These are phyloP conservation scores for Raddia distichophylla DNA, from an alignment of 176 grass and related monocot genomes.

Conservation along the genomic window DNA sequence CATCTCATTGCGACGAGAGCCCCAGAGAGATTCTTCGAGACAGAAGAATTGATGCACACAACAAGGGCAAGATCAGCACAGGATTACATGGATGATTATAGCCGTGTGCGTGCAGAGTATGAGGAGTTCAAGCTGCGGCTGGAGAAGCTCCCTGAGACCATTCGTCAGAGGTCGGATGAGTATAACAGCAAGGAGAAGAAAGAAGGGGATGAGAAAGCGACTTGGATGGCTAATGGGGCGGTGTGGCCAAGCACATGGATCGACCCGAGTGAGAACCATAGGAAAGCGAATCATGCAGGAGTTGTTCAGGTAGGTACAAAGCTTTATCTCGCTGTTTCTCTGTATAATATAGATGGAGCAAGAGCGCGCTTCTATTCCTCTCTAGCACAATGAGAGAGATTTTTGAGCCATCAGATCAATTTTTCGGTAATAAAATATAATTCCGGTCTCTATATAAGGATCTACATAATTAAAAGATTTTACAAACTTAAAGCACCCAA, in stretches of 20 bases:
- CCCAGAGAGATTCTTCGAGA: constrained; percentile 34
- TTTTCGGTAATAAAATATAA: too few relatives aligned
- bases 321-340: neutral
- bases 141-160: neutral
- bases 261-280: constrained; percentile 25
- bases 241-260: constrained; percentile 41
- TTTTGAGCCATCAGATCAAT: too few relatives aligned
- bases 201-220: constrained; percentile 19
- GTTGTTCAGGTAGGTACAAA: constrained; percentile 39
- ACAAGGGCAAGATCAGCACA: neutral
- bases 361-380: too few relatives aligned
- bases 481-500: too few relatives aligned
- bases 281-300: constrained; percentile 34
- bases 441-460: too few relatives aligned
- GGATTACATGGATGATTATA: constrained; percentile 39
- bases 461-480: too few relatives aligned
- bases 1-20: constrained; percentile 15
- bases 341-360: too few relatives aligned
- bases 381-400: too few relatives aligned
- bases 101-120: constrained; percentile 30
- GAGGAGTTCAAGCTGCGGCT: constrained; percentile 39
- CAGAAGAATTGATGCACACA: neutral
- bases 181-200: constrained; percentile 5
- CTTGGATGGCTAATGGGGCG: constrained; percentile 33
- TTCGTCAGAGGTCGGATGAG: constrained; percentile 23